A percentile compares a stretch with the other conserved stretches of the same genome.
Evolutionary conservation across 257 asterid genomes (phyloP).

Genomic region (Nicotiana tabacum): DNA sequence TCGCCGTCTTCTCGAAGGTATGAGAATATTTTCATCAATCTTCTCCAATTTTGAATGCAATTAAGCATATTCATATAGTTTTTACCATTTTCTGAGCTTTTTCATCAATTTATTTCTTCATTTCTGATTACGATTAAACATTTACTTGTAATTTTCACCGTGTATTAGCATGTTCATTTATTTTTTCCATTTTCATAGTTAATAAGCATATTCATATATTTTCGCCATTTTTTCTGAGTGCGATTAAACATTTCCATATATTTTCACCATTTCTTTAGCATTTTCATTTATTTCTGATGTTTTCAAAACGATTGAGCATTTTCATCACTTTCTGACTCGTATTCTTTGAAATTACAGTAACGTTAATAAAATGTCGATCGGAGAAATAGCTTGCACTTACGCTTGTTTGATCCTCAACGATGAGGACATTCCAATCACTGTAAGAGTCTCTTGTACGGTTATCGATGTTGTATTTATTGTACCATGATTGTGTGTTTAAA

Average conservation of each 20-base stretch:
- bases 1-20: background rate
- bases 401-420: slow-evolving; percentile 7
- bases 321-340: background rate
- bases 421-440: slow-evolving; percentile 8
- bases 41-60: background rate
- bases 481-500: background rate
- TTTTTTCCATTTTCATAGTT: background rate
- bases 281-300: background rate
- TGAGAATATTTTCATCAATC: background rate
- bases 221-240: background rate
- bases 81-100: background rate
- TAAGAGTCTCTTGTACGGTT: background rate
- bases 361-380: background rate
- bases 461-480: background rate
- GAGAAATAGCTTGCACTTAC: slow-evolving; percentile 11
- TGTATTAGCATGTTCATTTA: background rate
- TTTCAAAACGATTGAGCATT: background rate
- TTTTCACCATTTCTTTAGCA: background rate
- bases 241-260: background rate
- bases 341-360: background rate
- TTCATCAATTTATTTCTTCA: background rate
- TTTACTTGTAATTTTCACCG: background rate
- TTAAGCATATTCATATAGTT: background rate
- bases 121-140: background rate
- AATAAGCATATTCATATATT: background rate